A percentile compares a stretch with the other conserved stretches of the same genome.
Evolutionary conservation across 192 early-diverging fungal species (phyloP).

Genomic region (Allomyces arbusculus): DNA sequence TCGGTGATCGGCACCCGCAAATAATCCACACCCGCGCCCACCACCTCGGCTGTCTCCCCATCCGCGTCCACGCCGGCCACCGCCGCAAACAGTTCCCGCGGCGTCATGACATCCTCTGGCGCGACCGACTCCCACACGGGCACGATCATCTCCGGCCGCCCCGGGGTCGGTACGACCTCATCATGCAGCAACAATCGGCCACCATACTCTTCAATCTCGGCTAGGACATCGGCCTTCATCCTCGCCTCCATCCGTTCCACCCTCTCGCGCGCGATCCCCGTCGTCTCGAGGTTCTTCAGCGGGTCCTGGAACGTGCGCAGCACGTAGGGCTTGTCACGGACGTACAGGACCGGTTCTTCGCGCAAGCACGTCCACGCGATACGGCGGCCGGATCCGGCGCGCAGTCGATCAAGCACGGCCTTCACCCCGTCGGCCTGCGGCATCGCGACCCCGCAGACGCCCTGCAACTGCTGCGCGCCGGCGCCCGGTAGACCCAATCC

Average conservation of each 20-base stretch:
- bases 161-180: slow-evolving; percentile 12
- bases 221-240: slow-evolving; percentile 31
- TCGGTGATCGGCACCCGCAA: slow-evolving; percentile 34
- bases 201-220: slow-evolving; percentile 23
- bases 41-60: slow-evolving; percentile 17
- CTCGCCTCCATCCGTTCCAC: slow-evolving; percentile 39
- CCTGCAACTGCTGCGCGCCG: background rate
- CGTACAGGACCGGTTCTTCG: slow-evolving; percentile 44
- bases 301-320: slow-evolving; percentile 36
- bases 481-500: slow-evolving; percentile 1
- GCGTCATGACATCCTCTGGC: slow-evolving; percentile 29
- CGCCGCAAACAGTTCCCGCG: slow-evolving; percentile 29
- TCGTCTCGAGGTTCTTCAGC: slow-evolving; percentile 40
- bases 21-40: slow-evolving; percentile 35
- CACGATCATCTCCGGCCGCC: background rate
- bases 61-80: slow-evolving; percentile 27
- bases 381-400: slow-evolving; percentile 22
- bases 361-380: slow-evolving; percentile 39
- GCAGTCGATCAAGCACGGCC: slow-evolving; percentile 17
- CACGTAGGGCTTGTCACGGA: slow-evolving; percentile 36
- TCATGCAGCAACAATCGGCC: slow-evolving; percentile 35
- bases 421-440: slow-evolving; percentile 36
- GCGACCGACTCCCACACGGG: slow-evolving; percentile 34
- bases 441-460: slow-evolving; percentile 38
- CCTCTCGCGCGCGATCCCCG: slow-evolving; percentile 37